These are phyloP conservation scores for Phytophthora agathidicida DNA, from an alignment of 352 stramenopile genomes.

Conservation along the genomic window DNA sequence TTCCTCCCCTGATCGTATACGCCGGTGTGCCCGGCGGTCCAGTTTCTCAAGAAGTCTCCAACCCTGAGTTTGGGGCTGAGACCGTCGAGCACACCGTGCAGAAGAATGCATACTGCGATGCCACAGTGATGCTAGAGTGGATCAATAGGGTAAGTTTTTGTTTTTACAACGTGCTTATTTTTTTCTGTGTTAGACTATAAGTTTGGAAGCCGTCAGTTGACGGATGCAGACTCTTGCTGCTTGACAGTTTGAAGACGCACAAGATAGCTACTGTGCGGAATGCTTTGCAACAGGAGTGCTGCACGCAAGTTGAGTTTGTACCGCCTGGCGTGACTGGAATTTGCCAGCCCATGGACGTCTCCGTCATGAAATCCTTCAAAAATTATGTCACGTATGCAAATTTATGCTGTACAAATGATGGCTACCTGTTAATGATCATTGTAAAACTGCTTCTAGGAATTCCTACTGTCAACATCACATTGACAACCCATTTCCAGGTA, in stretches of 20 bases:
- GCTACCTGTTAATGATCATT: neutral
- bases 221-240: neutral
- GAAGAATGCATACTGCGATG: constrained; percentile 3
- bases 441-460: too few relatives aligned
- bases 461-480: neutral
- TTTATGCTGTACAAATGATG: too few relatives aligned
- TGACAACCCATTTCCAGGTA: neutral
- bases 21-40: neutral
- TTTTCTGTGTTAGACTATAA: neutral
- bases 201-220: neutral
- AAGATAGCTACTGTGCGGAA: constrained; percentile 11
- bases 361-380: constrained; percentile 23
- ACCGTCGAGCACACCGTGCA: constrained; percentile 6
- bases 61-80: neutral
- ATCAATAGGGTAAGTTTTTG: constrained; percentile 5
- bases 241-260: constrained; percentile 1
- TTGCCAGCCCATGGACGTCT: constrained; percentile 19
- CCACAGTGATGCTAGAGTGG: neutral
- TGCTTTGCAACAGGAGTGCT: constrained; percentile 6
- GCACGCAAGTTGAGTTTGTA: constrained; percentile 19
- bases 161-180: neutral
- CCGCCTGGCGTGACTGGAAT: constrained; percentile 12
- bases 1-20: constrained; percentile 3
- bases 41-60: constrained; percentile 6
- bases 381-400: neutral